These are phyloP conservation scores for Colletotrichum sp. DNA, from an alignment of 2,329 filamentous ascomycete species.

Conservation along the genomic window DNA sequence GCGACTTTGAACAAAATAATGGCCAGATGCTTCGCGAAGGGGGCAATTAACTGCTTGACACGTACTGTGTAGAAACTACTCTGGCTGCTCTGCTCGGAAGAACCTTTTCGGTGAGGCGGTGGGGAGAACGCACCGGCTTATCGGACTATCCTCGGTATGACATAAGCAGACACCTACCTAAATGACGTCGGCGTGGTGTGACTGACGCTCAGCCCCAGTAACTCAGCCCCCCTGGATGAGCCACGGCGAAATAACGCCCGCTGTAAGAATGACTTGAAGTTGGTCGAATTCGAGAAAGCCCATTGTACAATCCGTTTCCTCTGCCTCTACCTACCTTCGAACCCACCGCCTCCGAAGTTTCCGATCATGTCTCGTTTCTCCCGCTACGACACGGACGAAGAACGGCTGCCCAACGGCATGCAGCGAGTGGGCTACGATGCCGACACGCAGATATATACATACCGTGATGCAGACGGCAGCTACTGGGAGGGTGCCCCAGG, in stretches of 20 bases:
- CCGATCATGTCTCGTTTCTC: constrained; percentile 46
- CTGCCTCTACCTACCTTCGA: not conserved
- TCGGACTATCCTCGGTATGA: not conserved
- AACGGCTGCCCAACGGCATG: constrained; percentile 61
- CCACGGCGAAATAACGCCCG: not conserved
- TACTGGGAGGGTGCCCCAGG: constrained; percentile 57
- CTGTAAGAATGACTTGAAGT: not conserved
- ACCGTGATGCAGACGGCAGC: constrained; percentile 51
- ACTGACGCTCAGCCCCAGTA: not conserved
- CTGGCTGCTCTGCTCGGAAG: not conserved
- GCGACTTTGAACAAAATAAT: not conserved
- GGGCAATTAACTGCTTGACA: not conserved
- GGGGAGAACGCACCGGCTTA: not conserved
- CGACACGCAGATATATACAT: constrained; percentile 58
- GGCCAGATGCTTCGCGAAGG: not conserved
- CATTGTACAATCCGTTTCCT: not conserved
- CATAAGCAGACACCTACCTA: not conserved
- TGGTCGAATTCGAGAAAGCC: not conserved
- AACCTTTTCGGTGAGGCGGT: not conserved
- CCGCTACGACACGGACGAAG: constrained; percentile 50
- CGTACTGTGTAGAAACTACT: not conserved
- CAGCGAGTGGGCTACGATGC: constrained; percentile 61
- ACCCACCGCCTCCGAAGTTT: not conserved
- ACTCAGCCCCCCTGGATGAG: not conserved
- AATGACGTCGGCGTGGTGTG: not conserved